Evolutionary conservation across 305 asterid species (phyloP).

Genomic region (Lippia alba): DNA sequence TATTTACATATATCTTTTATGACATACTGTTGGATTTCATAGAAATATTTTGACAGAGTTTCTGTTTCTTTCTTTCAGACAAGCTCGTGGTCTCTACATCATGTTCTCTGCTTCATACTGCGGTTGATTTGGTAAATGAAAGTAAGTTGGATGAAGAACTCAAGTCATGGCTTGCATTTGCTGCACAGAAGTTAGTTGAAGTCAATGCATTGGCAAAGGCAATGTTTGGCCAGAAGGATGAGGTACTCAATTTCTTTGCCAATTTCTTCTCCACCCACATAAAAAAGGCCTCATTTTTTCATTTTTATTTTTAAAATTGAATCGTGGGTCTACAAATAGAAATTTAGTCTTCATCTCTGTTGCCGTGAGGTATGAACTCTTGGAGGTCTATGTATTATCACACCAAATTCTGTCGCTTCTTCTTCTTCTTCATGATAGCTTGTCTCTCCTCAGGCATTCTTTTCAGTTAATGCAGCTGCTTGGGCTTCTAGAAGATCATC

Average conservation of each 20-base stretch:
- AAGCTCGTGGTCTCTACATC: constrained; percentile 70
- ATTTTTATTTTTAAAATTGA: too few species aligned
- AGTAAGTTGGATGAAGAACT: constrained; percentile 60
- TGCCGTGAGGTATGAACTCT: constrained; percentile 2
- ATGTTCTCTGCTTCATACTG: constrained; percentile 70
- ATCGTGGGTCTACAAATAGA: neutral
- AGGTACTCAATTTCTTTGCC: constrained; percentile 43
- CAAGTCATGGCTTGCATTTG: constrained; percentile 75
- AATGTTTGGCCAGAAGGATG: constrained; percentile 55
- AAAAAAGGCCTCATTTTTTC: too few species aligned
- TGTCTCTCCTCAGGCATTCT: constrained; percentile 48
- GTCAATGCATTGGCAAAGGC: constrained; percentile 63
- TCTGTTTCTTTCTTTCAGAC: constrained; percentile 42
- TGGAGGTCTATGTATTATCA: constrained; percentile 14
- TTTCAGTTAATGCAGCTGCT: constrained; percentile 53
- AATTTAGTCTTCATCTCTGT: neutral
- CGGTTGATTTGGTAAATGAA: constrained; percentile 71
- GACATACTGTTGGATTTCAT: constrained; percentile 21
- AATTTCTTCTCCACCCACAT: neutral
- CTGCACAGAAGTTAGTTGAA: constrained; percentile 69
- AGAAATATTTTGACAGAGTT: neutral
- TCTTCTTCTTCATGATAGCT: constrained; percentile 11
- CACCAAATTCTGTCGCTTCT: constrained; percentile 18
- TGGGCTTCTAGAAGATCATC: constrained; percentile 60
- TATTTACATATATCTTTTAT: constrained; percentile 1